phyloP scores from a whole-genome alignment of 2,329 filamentous ascomycete genomes.

The Bipolaris victoriae region DNA sequence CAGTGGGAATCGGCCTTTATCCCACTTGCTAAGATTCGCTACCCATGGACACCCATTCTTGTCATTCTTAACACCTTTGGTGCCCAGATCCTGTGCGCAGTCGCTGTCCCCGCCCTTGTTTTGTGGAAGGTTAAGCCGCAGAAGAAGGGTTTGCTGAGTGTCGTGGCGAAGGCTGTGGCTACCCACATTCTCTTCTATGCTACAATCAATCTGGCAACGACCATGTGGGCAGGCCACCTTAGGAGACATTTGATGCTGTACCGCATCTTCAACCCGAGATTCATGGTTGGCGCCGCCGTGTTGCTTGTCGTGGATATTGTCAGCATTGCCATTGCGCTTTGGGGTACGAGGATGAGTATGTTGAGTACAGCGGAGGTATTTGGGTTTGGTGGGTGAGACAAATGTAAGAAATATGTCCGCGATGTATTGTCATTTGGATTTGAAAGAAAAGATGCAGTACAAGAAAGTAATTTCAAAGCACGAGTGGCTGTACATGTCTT shows the following conservation, averaged over 20 bases:
- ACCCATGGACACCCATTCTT: constrained; percentile 86
- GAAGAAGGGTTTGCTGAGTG: constrained; percentile 67
- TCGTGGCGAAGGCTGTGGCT: constrained; percentile 71
- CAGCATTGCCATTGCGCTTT: constrained; percentile 71
- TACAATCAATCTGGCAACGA: constrained; percentile 81
- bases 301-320: constrained; percentile 80
- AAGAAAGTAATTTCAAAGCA: neutral
- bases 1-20: constrained; percentile 98
- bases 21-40: constrained; percentile 78
- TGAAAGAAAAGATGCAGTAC: neutral
- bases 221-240: constrained; percentile 86
- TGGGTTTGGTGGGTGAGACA: constrained; percentile 57
- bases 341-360: constrained; percentile 76
- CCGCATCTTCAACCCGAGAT: constrained; percentile 88
- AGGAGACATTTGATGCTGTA: constrained; percentile 95
- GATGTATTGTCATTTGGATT: neutral
- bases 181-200: constrained; percentile 84
- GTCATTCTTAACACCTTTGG: constrained; percentile 87
- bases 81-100: constrained; percentile 81
- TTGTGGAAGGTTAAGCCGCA: constrained; percentile 89
- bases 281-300: constrained; percentile 78
- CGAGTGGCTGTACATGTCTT: neutral
- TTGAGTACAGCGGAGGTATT: constrained; percentile 85
- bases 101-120: constrained; percentile 78
- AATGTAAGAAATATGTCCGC: neutral